Conservation (phyloP, 2,329 filamentous ascomycete species). For the Calonectria montana region DNA sequence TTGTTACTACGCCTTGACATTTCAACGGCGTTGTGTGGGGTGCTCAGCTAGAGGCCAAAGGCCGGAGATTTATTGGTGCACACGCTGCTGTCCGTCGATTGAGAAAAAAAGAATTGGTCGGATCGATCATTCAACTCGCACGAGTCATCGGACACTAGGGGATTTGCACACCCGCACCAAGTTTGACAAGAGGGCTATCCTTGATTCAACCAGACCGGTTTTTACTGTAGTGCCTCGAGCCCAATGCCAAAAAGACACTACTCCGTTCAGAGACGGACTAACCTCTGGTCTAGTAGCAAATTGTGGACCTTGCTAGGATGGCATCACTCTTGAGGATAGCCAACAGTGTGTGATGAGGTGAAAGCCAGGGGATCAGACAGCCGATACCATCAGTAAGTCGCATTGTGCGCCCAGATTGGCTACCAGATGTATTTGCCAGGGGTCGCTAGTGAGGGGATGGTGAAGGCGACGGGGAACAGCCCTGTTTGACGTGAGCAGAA, state of each 20-base stretch:
- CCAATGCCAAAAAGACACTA: neutral
- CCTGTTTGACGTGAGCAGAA: conserved; percentile 10
- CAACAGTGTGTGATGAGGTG: neutral
- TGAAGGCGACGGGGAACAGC: conserved; percentile 3
- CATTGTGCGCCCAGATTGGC: neutral
- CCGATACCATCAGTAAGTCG: neutral
- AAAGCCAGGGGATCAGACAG: neutral
- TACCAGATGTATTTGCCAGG: neutral
- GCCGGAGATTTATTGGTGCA: neutral
- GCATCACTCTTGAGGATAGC: neutral
- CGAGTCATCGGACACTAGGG: neutral
- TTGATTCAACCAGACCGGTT: neutral
- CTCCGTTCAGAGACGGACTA: neutral
- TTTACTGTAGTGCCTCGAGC: neutral
- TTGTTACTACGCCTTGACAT: neutral
- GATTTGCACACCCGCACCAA: neutral
- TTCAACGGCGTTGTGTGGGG: neutral
- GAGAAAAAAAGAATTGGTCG: neutral
- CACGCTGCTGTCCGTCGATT: neutral
- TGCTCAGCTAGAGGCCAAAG: neutral
- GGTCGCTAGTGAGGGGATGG: conserved; percentile 3
- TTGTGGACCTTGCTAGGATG: neutral
- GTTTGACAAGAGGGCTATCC: conserved; percentile 1
- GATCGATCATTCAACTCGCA: neutral
- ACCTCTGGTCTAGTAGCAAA: neutral